phyloP scores from a whole-genome alignment of 208 protist species.

The Phytomonas francai region DNA sequence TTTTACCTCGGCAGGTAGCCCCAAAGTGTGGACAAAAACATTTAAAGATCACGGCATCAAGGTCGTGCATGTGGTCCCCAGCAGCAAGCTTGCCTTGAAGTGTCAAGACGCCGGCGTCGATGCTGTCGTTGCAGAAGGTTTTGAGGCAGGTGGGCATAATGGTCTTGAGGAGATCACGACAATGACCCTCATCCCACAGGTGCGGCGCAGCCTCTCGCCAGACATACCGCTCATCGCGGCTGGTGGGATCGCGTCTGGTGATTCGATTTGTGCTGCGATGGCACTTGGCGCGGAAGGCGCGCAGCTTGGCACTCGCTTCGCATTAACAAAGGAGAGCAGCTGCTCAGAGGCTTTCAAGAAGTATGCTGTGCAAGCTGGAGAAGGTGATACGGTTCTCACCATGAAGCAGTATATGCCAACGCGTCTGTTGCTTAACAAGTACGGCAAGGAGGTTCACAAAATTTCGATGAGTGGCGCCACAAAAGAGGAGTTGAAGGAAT shows the following conservation, averaged over 20 bases:
- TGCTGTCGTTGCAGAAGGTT: slow-evolving; percentile 75
- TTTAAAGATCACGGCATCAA: slow-evolving; percentile 60
- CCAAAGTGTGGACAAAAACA: slow-evolving; percentile 56
- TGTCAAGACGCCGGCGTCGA: slow-evolving; percentile 62
- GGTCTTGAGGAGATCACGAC: slow-evolving; percentile 60
- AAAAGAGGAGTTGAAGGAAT: slow-evolving; percentile 28
- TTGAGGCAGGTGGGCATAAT: slow-evolving; percentile 71
- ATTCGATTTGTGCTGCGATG: slow-evolving; percentile 49
- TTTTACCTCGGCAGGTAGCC: slow-evolving; percentile 81
- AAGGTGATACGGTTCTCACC: slow-evolving; percentile 58
- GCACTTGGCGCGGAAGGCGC: slow-evolving; percentile 74
- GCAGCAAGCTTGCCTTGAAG: slow-evolving; percentile 67
- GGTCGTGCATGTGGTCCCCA: slow-evolving; percentile 76
- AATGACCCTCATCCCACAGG: slow-evolving; percentile 55
- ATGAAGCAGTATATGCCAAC: slow-evolving; percentile 54
- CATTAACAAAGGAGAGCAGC: slow-evolving; percentile 53
- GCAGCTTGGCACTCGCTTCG: slow-evolving; percentile 72
- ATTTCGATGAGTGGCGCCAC: slow-evolving; percentile 32
- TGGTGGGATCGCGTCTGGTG: slow-evolving; percentile 53
- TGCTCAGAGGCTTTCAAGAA: slow-evolving; percentile 46
- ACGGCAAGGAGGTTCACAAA: slow-evolving; percentile 31
- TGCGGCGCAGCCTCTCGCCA: slow-evolving; percentile 36
- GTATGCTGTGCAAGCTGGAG: slow-evolving; percentile 21
- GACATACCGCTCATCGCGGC: slow-evolving; percentile 70
- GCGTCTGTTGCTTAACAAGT: slow-evolving; percentile 48